phyloP scores from a whole-genome alignment of 331 rosid species.

The Saraca asoca region DNA sequence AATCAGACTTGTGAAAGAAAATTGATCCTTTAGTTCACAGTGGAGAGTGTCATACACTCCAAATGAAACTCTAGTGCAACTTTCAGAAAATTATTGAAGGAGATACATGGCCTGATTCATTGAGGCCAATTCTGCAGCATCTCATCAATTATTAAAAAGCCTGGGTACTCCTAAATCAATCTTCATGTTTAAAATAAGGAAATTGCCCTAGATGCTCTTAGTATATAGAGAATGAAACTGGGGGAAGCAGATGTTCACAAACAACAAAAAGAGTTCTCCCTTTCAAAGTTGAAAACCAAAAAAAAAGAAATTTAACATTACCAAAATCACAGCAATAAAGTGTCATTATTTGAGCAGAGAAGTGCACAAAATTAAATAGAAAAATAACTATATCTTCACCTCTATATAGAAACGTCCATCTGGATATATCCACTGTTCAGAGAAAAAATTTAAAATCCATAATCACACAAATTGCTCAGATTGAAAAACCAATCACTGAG shows the following conservation, averaged over 20 bases:
- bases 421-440: too few species aligned
- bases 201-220: constrained; percentile 8
- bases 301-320: constrained; percentile 7
- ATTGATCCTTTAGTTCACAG: too few species aligned
- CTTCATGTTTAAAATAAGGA: background rate
- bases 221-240: constrained; percentile 9
- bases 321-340: constrained; percentile 24
- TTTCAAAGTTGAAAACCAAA: too few species aligned
- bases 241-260: background rate
- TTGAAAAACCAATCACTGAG: too few species aligned
- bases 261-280: constrained; percentile 3
- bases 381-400: too few species aligned
- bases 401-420: too few species aligned
- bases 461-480: too few species aligned
- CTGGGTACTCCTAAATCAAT: too few species aligned
- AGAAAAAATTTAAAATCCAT: too few species aligned
- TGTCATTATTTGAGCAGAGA: constrained; percentile 18
- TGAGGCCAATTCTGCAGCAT: background rate
- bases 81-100: constrained; percentile 15
- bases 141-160: background rate
- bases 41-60: too few species aligned
- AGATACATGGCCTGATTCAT: background rate
- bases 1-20: too few species aligned
- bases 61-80: too few species aligned
- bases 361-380: constrained; percentile 6